Evolutionary conservation across 2,329 filamentous ascomycete genomes (phyloP).

Genomic region (Verticillium nonalfalfae): DNA sequence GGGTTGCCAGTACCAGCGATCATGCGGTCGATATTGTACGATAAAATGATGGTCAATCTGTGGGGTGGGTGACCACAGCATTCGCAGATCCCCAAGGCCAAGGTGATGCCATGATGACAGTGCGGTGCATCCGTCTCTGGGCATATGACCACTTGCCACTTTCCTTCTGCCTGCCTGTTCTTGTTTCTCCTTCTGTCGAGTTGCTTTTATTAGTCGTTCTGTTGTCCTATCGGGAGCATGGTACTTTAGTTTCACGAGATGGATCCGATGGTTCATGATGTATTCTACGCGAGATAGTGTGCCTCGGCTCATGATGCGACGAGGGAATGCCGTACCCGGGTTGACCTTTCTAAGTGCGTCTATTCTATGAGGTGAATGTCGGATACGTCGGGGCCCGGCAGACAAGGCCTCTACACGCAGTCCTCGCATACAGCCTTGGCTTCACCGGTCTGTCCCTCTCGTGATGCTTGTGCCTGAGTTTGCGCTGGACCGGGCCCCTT

Average conservation of each 20-base stretch:
- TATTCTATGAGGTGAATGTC: too few relatives aligned
- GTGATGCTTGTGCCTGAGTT: neutral
- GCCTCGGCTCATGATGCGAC: constrained; percentile 3
- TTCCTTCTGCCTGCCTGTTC: neutral
- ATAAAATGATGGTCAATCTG: neutral
- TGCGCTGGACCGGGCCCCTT: neutral
- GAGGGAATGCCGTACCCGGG: neutral
- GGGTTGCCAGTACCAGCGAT: neutral
- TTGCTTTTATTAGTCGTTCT: neutral
- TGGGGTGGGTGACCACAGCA: neutral
- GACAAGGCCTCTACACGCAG: neutral
- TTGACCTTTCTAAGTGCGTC: neutral
- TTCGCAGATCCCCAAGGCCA: neutral
- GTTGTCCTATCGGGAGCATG: neutral
- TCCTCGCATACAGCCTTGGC: constrained; percentile 7
- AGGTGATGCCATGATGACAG: neutral
- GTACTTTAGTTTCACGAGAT: neutral
- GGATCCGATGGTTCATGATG: neutral
- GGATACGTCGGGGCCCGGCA: too few relatives aligned
- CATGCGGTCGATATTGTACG: neutral
- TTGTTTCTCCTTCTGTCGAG: neutral
- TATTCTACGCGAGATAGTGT: constrained; percentile 3
- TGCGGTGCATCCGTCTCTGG: neutral
- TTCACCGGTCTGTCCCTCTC: neutral
- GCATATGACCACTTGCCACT: neutral